phyloP scores from a whole-genome alignment of 108 stramenopile species.

The Aurantiochytrium sp. region DNA sequence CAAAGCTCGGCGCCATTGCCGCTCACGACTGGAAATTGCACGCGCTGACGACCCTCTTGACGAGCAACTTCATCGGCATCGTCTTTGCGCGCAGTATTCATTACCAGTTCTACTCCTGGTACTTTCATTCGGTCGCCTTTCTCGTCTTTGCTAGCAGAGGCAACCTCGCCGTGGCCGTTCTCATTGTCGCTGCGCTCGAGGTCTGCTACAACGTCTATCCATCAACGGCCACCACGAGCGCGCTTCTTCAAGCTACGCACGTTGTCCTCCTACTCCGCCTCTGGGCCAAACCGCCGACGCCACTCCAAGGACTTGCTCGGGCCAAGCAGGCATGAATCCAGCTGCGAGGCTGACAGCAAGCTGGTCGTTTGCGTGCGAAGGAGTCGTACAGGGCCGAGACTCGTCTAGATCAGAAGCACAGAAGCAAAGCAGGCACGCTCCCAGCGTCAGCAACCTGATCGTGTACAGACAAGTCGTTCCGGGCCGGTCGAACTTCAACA shows the following conservation, averaged over 20 bases:
- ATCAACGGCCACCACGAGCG: constrained; percentile 72
- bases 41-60: constrained; percentile 69
- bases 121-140: constrained; percentile 75
- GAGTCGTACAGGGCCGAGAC: too few relatives aligned
- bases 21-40: constrained; percentile 49
- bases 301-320: background rate
- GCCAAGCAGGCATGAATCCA: background rate
- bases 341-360: too few relatives aligned
- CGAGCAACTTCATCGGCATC: constrained; percentile 90
- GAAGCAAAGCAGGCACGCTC: too few relatives aligned
- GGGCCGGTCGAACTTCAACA: too few relatives aligned
- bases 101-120: constrained; percentile 97
- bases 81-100: constrained; percentile 87
- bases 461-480: too few relatives aligned
- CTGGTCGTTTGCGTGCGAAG: too few relatives aligned
- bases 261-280: constrained; percentile 40
- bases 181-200: constrained; percentile 62
- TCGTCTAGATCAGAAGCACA: too few relatives aligned
- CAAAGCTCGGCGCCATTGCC: background rate
- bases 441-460: too few relatives aligned
- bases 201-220: constrained; percentile 85
- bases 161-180: constrained; percentile 30
- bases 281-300: background rate
- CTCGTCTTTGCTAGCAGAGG: constrained; percentile 41
- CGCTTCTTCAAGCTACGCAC: constrained; percentile 74